These are phyloP conservation scores for Aspergillus texensis DNA, from an alignment of 2,329 filamentous ascomycete genomes.

Conservation along the genomic window DNA sequence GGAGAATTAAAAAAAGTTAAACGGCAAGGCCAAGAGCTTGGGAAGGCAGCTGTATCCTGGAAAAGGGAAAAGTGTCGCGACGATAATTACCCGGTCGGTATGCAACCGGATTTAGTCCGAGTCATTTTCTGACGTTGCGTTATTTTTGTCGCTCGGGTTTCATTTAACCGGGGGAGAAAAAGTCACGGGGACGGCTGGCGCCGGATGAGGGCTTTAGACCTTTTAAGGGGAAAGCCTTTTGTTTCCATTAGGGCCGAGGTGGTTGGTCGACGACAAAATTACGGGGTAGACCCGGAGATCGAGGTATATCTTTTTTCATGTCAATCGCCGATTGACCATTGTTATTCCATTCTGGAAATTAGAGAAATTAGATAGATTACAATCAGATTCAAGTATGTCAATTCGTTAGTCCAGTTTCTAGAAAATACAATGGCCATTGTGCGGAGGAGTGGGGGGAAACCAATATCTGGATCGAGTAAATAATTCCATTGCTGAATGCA, in stretches of 20 bases:
- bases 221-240: not conserved
- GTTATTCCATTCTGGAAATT: too few relatives aligned
- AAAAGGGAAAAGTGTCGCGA: not conserved
- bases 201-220: constrained; percentile 1
- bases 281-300: not conserved
- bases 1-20: not conserved
- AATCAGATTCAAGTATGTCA: not conserved
- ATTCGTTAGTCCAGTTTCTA: not conserved
- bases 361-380: not conserved
- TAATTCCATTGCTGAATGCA: not conserved
- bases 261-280: constrained; percentile 10
- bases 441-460: not conserved
- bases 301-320: too few relatives aligned
- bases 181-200: constrained; percentile 1
- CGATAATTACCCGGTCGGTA: not conserved
- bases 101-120: not conserved
- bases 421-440: not conserved
- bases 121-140: not conserved
- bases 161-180: not conserved
- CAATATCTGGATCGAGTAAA: not conserved
- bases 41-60: not conserved
- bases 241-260: constrained; percentile 3
- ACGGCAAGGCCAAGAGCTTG: not conserved
- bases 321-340: too few relatives aligned
- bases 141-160: not conserved